A percentile compares a stretch with the other conserved stretches of the same genome.
Conservation (phyloP, 768 basidiomycete species). For the Podaxis carcinomalis region DNA sequence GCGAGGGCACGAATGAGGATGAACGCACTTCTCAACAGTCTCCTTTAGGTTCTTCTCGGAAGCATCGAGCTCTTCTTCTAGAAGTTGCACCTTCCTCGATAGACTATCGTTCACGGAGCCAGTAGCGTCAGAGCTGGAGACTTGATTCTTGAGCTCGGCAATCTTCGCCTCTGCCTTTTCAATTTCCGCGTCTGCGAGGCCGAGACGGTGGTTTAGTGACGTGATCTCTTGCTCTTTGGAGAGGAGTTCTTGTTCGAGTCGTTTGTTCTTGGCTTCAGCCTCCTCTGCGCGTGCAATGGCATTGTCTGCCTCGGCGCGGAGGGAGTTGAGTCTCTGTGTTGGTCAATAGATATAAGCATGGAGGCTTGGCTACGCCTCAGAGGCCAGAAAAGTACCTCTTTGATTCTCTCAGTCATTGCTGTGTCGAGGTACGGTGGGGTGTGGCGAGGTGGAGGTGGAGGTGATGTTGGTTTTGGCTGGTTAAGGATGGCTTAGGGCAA, state of each 20-base stretch:
- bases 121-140: constrained; percentile 62
- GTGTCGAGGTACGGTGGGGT: constrained; percentile 14
- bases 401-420: constrained; percentile 41
- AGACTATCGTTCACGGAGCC: constrained; percentile 73
- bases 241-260: constrained; percentile 65
- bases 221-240: constrained; percentile 82
- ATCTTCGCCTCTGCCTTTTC: constrained; percentile 70
- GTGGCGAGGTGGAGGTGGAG: constrained; percentile 14
- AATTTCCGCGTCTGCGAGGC: constrained; percentile 59
- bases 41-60: constrained; percentile 98
- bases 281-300: constrained; percentile 81
- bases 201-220: constrained; percentile 72
- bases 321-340: constrained; percentile 63
- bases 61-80: constrained; percentile 93
- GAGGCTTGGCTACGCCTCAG: not conserved
- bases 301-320: constrained; percentile 83
- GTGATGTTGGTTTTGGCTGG: not conserved
- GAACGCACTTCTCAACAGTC: constrained; percentile 88
- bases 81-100: constrained; percentile 77
- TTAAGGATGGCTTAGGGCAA: constrained; percentile 6
- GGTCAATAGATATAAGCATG: not conserved
- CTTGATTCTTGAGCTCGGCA: constrained; percentile 49
- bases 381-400: constrained; percentile 29
- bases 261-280: constrained; percentile 83
- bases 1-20: not conserved